phyloP scores from a whole-genome alignment of 1,284 basidiomycete species.

The Meira nashicola region DNA sequence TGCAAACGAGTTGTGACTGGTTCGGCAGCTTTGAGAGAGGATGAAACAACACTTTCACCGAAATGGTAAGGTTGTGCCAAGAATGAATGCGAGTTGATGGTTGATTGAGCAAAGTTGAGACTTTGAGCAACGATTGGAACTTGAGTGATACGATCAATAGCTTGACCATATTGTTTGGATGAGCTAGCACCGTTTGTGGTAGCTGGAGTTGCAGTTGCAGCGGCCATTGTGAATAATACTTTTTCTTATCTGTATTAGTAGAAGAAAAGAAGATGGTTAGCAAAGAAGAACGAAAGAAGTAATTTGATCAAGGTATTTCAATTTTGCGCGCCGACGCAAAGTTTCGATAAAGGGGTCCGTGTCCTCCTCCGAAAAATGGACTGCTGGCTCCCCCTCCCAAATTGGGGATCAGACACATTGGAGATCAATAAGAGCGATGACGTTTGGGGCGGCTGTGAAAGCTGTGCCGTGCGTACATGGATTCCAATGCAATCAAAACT shows the following conservation, averaged over 20 bases:
- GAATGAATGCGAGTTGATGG: conserved; percentile 40
- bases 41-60: conserved; percentile 32
- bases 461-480: too few species aligned
- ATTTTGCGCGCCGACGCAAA: too few species aligned
- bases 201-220: conserved; percentile 15
- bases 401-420: too few species aligned
- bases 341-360: too few species aligned
- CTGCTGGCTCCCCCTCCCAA: too few species aligned
- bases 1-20: conserved; percentile 40
- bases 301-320: not conserved
- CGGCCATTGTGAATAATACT: not conserved
- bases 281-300: not conserved
- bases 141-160: conserved; percentile 32
- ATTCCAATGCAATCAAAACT: too few species aligned
- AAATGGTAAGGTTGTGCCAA: conserved; percentile 35
- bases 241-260: not conserved
- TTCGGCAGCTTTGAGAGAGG: conserved; percentile 33
- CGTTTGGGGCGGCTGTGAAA: too few species aligned
- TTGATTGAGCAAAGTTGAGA: conserved; percentile 35
- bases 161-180: conserved; percentile 31
- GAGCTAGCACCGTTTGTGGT: conserved; percentile 31
- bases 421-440: too few species aligned
- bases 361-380: too few species aligned
- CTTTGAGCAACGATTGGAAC: conserved; percentile 46
- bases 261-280: not conserved